A percentile compares a stretch with the other conserved stretches of the same genome.
Conservation (phyloP, 176 grass and related monocot genomes). For the Ampelocalamus luodianensis region DNA sequence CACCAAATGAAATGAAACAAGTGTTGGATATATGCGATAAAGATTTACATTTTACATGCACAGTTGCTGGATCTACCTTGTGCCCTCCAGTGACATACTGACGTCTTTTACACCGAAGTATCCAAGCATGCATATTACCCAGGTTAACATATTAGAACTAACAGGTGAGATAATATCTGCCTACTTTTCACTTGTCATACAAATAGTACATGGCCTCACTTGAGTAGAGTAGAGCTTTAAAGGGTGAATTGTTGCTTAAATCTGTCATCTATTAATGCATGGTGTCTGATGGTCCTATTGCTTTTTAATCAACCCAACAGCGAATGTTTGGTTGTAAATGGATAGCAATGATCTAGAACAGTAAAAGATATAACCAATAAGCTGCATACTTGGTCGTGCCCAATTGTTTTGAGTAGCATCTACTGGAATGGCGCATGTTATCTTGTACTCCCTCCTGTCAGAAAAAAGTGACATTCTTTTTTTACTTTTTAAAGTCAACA, state of each 20-base stretch:
- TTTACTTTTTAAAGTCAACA: too few relatives aligned
- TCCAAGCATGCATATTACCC: background rate
- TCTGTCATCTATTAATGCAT: constrained; percentile 25
- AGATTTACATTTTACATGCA: background rate
- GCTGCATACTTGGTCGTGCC: background rate
- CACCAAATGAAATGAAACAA: constrained; percentile 28
- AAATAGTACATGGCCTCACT: background rate
- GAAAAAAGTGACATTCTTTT: too few relatives aligned
- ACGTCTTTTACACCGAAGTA: background rate
- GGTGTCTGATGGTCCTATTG: constrained; percentile 28
- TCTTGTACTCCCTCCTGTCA: background rate
- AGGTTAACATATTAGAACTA: background rate
- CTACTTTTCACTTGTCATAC: background rate
- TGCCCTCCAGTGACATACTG: background rate
- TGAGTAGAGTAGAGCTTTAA: constrained; percentile 32
- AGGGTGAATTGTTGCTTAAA: constrained; percentile 1
- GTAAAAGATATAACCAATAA: background rate
- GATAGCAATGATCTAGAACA: background rate
- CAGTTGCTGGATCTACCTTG: constrained; percentile 13
- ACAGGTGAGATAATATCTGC: background rate
- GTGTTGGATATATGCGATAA: background rate
- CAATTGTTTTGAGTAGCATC: background rate
- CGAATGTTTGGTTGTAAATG: constrained; percentile 11
- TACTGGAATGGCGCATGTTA: background rate
- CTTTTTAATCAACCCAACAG: background rate